Conservation (phyloP, 805 yeast species). For the Pichia ethanolica region DNA sequence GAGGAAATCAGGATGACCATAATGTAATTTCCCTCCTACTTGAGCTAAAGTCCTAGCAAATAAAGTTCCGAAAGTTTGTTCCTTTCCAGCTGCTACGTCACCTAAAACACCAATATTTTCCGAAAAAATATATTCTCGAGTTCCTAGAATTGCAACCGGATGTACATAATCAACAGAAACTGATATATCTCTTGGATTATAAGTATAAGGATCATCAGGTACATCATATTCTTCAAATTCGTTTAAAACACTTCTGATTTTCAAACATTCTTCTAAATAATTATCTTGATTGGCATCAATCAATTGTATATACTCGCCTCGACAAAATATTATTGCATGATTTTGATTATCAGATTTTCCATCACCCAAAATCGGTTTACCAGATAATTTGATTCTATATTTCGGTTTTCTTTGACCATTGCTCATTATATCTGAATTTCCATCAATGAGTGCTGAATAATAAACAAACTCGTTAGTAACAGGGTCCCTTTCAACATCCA, state of each 20-base stretch:
- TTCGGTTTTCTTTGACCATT: slow-evolving; percentile 55
- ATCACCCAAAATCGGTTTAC: slow-evolving; percentile 78
- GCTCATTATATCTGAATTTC: slow-evolving; percentile 52
- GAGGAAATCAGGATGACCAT: slow-evolving; percentile 82
- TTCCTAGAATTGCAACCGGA: slow-evolving; percentile 80
- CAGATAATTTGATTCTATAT: slow-evolving; percentile 59
- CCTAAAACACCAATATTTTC: slow-evolving; percentile 78
- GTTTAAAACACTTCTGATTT: slow-evolving; percentile 64
- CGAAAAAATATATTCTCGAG: slow-evolving; percentile 76
- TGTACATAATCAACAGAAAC: slow-evolving; percentile 18
- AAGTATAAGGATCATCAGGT: slow-evolving; percentile 21
- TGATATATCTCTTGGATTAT: slow-evolving; percentile 1
- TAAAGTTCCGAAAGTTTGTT: slow-evolving; percentile 80
- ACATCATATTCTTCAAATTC: slow-evolving; percentile 58
- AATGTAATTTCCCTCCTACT: slow-evolving; percentile 76
- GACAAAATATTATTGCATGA: slow-evolving; percentile 61
- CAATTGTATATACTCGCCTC: slow-evolving; percentile 77
- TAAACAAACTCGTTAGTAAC: slow-evolving; percentile 39
- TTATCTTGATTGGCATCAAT: slow-evolving; percentile 83
- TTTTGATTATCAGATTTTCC: slow-evolving; percentile 84
- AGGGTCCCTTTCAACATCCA: slow-evolving; percentile 44
- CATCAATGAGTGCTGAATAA: slow-evolving; percentile 66
- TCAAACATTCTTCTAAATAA: slow-evolving; percentile 73
- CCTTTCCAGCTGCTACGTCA: slow-evolving; percentile 84
- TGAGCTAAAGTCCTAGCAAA: slow-evolving; percentile 78